Evolutionary conservation across 345 rosid species (phyloP).

Genomic region (Eucalyptus polybractea): DNA sequence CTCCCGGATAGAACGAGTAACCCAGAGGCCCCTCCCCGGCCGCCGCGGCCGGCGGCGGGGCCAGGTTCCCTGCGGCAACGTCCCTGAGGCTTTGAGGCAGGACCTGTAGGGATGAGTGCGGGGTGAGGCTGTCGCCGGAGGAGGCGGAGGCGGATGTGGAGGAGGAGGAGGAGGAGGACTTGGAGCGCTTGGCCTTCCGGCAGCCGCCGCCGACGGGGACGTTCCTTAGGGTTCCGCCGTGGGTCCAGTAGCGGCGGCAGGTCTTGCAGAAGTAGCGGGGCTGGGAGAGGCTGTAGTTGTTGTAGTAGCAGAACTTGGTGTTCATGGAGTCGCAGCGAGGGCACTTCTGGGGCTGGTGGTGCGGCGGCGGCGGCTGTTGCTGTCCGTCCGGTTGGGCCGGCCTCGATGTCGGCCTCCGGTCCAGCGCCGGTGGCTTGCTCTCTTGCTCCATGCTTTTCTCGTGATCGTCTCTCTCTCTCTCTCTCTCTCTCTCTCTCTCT

Average conservation of each 20-base stretch:
- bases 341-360: neutral
- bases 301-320: conserved; percentile 6
- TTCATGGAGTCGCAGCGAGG: conserved; percentile 1
- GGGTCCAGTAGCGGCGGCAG: conserved; percentile 6
- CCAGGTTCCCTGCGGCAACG: neutral
- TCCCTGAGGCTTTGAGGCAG: neutral
- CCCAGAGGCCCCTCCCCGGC: neutral
- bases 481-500: neutral
- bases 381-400: neutral
- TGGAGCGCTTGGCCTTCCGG: conserved; percentile 1
- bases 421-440: neutral
- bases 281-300: conserved; percentile 3
- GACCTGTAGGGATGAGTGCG: neutral
- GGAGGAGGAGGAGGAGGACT: neutral
- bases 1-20: neutral
- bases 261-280: conserved; percentile 2
- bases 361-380: neutral
- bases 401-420: neutral
- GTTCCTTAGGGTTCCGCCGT: conserved; percentile 1
- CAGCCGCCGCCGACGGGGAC: neutral
- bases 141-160: neutral
- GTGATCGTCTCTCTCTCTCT: neutral
- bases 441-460: neutral
- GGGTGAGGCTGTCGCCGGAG: neutral
- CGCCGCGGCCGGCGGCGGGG: neutral